phyloP scores from a whole-genome alignment of 768 basidiomycete genomes.

The Sporobolomyces pararoseus region DNA sequence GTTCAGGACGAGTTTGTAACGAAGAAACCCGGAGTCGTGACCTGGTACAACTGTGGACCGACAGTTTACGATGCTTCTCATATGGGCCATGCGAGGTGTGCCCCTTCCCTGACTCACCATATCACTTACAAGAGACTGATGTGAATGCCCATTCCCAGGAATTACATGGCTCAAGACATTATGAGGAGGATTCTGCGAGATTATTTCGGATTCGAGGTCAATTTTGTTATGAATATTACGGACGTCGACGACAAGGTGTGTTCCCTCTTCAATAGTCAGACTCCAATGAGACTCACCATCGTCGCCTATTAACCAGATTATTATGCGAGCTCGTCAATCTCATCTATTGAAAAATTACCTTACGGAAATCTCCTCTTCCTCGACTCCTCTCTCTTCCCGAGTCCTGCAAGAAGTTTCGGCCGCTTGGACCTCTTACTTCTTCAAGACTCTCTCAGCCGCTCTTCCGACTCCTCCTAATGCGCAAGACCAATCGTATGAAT shows the following conservation, averaged over 20 bases:
- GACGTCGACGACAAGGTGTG: slow-evolving; percentile 97
- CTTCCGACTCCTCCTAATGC: slow-evolving; percentile 27
- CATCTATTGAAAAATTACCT: slow-evolving; percentile 50
- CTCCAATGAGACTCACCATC: not conserved
- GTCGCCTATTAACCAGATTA: slow-evolving; percentile 62
- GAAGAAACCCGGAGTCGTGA: slow-evolving; percentile 54
- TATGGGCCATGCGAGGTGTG: slow-evolving; percentile 94
- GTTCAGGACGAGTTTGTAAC: slow-evolving; percentile 42
- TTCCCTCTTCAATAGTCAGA: slow-evolving; percentile 24
- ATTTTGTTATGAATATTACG: slow-evolving; percentile 99
- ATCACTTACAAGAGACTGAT: not conserved
- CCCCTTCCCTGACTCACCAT: not conserved
- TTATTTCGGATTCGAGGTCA: slow-evolving; percentile 95
- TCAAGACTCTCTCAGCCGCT: slow-evolving; percentile 39
- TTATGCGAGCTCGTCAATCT: slow-evolving; percentile 72
- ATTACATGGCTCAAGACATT: slow-evolving; percentile 94
- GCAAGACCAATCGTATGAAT: slow-evolving; percentile 1
- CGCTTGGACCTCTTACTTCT: slow-evolving; percentile 45
- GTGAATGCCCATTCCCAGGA: slow-evolving; percentile 56
- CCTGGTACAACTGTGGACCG: slow-evolving; percentile 99
- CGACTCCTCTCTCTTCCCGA: slow-evolving; percentile 26
- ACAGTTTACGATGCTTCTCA: slow-evolving; percentile 98
- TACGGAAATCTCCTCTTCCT: slow-evolving; percentile 15
- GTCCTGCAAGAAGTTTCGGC: slow-evolving; percentile 32
- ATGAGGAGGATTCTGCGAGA: slow-evolving; percentile 83